phyloP scores from a whole-genome alignment of 352 stramenopile species.

The Pythium guiyangense region DNA sequence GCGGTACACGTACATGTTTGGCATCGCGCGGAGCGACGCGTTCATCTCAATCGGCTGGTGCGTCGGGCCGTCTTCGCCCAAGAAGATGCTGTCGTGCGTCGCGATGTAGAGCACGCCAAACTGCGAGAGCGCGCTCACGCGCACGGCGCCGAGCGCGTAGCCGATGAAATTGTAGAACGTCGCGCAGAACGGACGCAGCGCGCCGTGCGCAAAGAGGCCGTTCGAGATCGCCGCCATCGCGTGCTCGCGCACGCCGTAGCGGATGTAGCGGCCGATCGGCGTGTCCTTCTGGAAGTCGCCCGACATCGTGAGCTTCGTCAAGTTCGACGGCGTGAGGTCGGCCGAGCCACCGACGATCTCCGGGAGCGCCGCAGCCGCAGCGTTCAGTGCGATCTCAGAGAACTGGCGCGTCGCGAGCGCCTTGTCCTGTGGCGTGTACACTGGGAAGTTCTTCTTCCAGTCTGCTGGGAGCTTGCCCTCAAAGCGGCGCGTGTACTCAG shows the following conservation, averaged over 20 bases:
- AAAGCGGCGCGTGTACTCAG: conserved; percentile 94
- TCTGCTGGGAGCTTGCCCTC: conserved; percentile 88
- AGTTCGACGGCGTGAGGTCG: conserved; percentile 98
- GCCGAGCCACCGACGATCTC: conserved; percentile 98
- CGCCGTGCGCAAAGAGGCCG: conserved; percentile 97
- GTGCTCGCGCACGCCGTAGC: conserved; percentile 98
- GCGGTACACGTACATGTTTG: conserved; percentile 98
- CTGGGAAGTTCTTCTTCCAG: conserved; percentile 91
- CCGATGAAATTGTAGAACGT: conserved; percentile 99
- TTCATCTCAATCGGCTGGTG: conserved; percentile 99
- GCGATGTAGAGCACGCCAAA: conserved; percentile 98
- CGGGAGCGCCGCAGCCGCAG: conserved; percentile 88
- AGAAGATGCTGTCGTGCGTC: conserved; percentile 99
- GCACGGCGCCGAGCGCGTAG: conserved; percentile 95
- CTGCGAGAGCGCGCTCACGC: conserved; percentile 92
- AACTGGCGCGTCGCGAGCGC: conserved; percentile 92
- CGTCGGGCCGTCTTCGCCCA: conserved; percentile 99
- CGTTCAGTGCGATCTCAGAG: conserved; percentile 94
- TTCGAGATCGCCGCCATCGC: conserved; percentile 98
- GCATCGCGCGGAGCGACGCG: conserved; percentile 94
- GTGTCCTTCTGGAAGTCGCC: conserved; percentile 97
- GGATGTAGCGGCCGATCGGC: conserved; percentile 94
- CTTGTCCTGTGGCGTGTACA: conserved; percentile 88
- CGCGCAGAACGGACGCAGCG: conserved; percentile 96
- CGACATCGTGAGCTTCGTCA: conserved; percentile 94